Evolutionary conservation across 805 yeast species (phyloP).

Genomic region (Zygosaccharomyces gambellarensis): DNA sequence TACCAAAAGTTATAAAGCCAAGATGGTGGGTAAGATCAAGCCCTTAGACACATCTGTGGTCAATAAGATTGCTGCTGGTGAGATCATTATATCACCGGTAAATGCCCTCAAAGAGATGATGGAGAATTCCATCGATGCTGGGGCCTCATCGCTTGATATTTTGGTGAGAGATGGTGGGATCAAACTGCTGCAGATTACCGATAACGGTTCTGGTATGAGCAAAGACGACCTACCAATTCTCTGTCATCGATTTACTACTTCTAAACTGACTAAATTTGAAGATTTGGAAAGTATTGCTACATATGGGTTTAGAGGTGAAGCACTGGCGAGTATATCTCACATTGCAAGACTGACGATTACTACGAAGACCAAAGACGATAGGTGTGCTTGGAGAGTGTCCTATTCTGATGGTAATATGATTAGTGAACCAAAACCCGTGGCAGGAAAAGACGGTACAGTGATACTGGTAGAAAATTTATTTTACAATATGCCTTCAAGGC

Average conservation of each 20-base stretch:
- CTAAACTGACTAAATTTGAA: conserved; percentile 68
- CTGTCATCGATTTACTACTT: conserved; percentile 92
- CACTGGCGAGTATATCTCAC: conserved; percentile 89
- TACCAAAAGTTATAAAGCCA: conserved; percentile 3
- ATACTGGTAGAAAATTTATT: conserved; percentile 83
- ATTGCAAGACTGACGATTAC: conserved; percentile 75
- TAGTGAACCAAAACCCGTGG: conserved; percentile 61
- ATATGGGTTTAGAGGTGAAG: conserved; percentile 96
- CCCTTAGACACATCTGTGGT: conserved; percentile 67
- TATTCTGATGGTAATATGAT: conserved; percentile 63
- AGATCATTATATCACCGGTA: conserved; percentile 87
- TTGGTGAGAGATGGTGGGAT: conserved; percentile 89
- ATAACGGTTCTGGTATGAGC: conserved; percentile 80
- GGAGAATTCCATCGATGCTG: conserved; percentile 90
- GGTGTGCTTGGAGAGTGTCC: conserved; percentile 67
- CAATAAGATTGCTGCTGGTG: conserved; percentile 95
- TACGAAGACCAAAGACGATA: conserved; percentile 58
- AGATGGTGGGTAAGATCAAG: conserved; percentile 27
- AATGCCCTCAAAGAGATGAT: conserved; percentile 90
- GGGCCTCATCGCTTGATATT: conserved; percentile 67
- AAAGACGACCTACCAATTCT: conserved; percentile 68
- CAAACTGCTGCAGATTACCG: conserved; percentile 78
- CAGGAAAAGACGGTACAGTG: conserved; percentile 86
- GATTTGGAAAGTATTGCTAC: conserved; percentile 70
- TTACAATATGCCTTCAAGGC: conserved; percentile 78